phyloP scores from a whole-genome alignment of 2,329 filamentous ascomycete genomes.

The Alternaria sp. region DNA sequence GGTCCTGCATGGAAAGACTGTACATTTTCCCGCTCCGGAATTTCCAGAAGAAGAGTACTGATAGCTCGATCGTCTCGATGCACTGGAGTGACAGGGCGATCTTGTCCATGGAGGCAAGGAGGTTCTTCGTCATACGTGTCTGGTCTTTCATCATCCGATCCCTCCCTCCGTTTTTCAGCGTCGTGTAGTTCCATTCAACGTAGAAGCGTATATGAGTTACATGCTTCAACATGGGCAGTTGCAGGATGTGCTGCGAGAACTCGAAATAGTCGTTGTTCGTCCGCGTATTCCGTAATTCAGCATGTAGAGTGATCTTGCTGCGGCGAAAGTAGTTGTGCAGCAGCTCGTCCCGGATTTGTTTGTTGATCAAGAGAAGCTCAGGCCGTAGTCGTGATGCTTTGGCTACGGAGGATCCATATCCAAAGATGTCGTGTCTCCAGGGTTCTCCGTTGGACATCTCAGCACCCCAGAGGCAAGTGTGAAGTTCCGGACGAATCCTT shows the following conservation, averaged over 20 bases:
- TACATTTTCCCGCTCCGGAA: conserved; percentile 41
- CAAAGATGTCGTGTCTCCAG: conserved; percentile 44
- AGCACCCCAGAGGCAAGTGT: conserved; percentile 45
- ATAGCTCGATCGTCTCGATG: conserved; percentile 40
- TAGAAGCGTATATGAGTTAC: conserved; percentile 43
- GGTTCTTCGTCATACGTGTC: conserved; percentile 38
- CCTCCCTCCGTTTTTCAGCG: conserved; percentile 26
- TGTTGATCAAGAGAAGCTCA: conserved; percentile 37
- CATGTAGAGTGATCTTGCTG: conserved; percentile 42
- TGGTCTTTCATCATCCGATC: conserved; percentile 33
- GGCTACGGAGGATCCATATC: conserved; percentile 36
- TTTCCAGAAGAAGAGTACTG: conserved; percentile 46
- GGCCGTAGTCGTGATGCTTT: conserved; percentile 28
- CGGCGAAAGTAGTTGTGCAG: conserved; percentile 35
- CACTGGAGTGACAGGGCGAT: conserved; percentile 30
- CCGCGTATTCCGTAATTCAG: conserved; percentile 40
- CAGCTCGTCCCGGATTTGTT: conserved; percentile 39
- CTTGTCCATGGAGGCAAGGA: conserved; percentile 41
- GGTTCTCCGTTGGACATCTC: conserved; percentile 42
- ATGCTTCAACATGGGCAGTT: conserved; percentile 35
- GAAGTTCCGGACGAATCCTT: conserved; percentile 34
- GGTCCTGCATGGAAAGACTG: conserved; percentile 42
- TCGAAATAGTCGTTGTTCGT: conserved; percentile 41
- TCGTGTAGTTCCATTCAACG: conserved; percentile 45
- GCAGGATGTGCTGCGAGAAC: conserved; percentile 43